Evolutionary conservation across 1,284 basidiomycete species (phyloP).

Genomic region (Cryptococcus amylolentus): DNA sequence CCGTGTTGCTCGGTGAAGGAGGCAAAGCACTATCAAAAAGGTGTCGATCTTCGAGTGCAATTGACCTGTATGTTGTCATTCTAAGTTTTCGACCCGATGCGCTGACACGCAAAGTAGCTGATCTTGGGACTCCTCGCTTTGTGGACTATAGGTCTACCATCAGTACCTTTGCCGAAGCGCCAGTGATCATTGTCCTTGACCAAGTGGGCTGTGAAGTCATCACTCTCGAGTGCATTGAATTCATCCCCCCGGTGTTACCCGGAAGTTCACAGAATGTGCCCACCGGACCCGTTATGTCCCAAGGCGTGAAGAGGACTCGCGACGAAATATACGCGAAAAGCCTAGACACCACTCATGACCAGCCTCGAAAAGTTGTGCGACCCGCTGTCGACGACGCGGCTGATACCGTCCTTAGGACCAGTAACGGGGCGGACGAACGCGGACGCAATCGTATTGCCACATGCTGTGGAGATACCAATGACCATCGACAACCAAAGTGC

Average conservation of each 20-base stretch:
- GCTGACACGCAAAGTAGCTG: slow-evolving; percentile 16
- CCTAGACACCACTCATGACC: too few species aligned
- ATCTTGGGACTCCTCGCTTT: slow-evolving; percentile 34
- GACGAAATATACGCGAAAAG: too few species aligned
- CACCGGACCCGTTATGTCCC: too few species aligned
- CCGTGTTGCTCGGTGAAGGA: slow-evolving; percentile 44
- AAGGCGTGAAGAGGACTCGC: too few species aligned
- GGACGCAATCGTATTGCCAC: too few species aligned
- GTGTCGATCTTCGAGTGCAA: slow-evolving; percentile 37
- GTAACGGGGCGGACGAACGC: too few species aligned
- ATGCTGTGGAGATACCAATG: too few species aligned
- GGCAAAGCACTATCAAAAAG: slow-evolving; percentile 33
- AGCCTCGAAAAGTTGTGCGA: too few species aligned
- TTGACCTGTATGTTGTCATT: slow-evolving; percentile 26
- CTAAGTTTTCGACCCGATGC: background rate
- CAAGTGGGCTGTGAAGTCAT: slow-evolving; percentile 5
- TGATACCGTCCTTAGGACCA: too few species aligned
- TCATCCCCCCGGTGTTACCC: slow-evolving; percentile 8
- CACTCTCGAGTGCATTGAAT: slow-evolving; percentile 20
- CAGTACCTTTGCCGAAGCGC: slow-evolving; percentile 22
- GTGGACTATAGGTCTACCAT: slow-evolving; percentile 42
- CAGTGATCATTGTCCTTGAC: slow-evolving; percentile 14
- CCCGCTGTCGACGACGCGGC: too few species aligned
- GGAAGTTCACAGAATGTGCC: too few species aligned
- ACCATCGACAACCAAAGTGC: too few species aligned